phyloP scores from a whole-genome alignment of 73 alveolate species.

The Effrenium voratum region DNA sequence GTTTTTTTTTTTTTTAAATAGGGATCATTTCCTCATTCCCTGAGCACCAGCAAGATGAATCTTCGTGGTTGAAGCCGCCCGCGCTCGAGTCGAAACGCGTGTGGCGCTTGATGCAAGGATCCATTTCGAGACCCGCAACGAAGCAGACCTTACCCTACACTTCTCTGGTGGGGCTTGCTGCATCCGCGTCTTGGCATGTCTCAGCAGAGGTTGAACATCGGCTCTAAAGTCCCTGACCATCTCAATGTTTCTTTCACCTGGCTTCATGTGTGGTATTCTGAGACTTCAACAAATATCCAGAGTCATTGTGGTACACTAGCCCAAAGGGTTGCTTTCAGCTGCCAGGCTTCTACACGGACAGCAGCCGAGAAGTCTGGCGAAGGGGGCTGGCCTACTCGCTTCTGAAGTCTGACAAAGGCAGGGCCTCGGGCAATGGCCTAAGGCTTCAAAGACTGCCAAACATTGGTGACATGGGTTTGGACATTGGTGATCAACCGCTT shows the following conservation, averaged over 20 bases:
- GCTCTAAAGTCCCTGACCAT: neutral
- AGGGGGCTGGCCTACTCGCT: conserved; percentile 76
- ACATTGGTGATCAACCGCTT: too few relatives aligned
- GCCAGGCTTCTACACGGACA: conserved; percentile 86
- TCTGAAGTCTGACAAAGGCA: conserved; percentile 50
- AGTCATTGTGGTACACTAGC: neutral
- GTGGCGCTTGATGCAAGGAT: conserved; percentile 28
- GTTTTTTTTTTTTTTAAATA: too few relatives aligned
- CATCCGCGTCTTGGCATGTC: conserved; percentile 29
- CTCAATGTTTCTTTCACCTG: neutral
- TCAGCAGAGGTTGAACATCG: neutral
- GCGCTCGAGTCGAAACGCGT: too few relatives aligned
- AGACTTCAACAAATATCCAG: neutral
- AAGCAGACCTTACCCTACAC: conserved; percentile 75
- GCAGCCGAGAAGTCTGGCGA: conserved; percentile 81
- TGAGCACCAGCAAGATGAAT: too few relatives aligned
- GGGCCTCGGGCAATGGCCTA: too few relatives aligned
- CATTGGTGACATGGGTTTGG: too few relatives aligned
- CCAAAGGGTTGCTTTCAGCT: neutral
- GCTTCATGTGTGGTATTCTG: neutral
- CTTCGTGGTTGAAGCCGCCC: too few relatives aligned
- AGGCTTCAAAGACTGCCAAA: too few relatives aligned
- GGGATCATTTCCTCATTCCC: too few relatives aligned
- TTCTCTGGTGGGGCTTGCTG: conserved; percentile 87
- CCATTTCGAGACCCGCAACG: conserved; percentile 74